These are phyloP conservation scores for Diplodia mutila DNA, from an alignment of 2,329 filamentous ascomycete genomes.

Conservation along the genomic window DNA sequence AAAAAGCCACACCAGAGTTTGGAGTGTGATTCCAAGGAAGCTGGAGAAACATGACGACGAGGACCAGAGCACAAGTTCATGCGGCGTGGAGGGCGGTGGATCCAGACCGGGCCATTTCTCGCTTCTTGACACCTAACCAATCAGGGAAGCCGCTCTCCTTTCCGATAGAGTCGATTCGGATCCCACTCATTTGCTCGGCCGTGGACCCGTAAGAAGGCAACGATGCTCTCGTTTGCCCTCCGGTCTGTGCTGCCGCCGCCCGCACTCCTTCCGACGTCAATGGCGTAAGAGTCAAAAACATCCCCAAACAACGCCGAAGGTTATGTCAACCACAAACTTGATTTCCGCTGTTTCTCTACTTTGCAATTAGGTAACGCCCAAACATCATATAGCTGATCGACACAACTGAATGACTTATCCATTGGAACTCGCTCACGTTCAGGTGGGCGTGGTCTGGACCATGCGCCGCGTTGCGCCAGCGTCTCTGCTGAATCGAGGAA, in stretches of 20 bases:
- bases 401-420: neutral
- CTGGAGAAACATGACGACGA: neutral
- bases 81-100: neutral
- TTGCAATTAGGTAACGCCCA: neutral
- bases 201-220: neutral
- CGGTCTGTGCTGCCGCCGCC: neutral
- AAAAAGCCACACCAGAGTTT: neutral
- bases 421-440: neutral
- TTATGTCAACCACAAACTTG: neutral
- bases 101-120: slow-evolving; percentile 16
- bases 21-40: neutral
- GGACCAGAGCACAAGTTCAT: neutral
- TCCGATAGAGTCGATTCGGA: neutral
- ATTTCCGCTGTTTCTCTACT: neutral
- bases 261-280: neutral
- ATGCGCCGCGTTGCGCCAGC: neutral
- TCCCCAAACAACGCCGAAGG: neutral
- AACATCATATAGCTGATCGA: neutral
- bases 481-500: neutral
- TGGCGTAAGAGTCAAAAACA: neutral
- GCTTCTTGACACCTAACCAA: neutral
- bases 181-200: neutral
- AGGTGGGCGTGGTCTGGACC: neutral
- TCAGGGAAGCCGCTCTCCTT: neutral
- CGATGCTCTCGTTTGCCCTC: neutral